phyloP scores from a whole-genome alignment of 768 basidiomycete species.

The Tricholoma saponaceum region DNA sequence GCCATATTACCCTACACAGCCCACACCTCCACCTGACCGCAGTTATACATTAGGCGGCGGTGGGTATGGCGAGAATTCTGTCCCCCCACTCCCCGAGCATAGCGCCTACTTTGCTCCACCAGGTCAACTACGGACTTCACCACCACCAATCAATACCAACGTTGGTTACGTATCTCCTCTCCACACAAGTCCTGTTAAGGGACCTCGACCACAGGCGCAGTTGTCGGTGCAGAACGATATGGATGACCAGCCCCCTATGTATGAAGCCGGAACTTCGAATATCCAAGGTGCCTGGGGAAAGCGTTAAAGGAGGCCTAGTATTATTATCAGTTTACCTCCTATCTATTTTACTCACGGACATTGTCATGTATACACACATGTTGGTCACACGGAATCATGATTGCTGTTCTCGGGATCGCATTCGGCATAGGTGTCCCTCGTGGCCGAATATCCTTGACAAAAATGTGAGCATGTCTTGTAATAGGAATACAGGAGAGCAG shows the following conservation, averaged over 20 bases:
- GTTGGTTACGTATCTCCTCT: conserved; percentile 16
- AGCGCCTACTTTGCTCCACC: conserved; percentile 20
- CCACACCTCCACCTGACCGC: conserved; percentile 34
- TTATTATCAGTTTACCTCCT: neutral
- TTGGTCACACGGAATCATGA: neutral
- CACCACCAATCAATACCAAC: conserved; percentile 37
- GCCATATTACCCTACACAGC: conserved; percentile 20
- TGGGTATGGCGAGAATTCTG: conserved; percentile 27
- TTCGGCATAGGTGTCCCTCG: no score
- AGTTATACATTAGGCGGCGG: conserved; percentile 55
- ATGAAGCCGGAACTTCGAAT: conserved; percentile 51
- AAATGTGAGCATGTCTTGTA: no score
- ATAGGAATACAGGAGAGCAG: neutral
- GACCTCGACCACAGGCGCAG: conserved; percentile 35
- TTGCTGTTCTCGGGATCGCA: neutral
- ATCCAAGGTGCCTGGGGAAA: conserved; percentile 53
- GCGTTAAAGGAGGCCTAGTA: conserved; percentile 18
- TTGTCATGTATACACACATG: neutral
- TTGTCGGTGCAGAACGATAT: conserved; percentile 24
- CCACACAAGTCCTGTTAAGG: conserved; percentile 37
- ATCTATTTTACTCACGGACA: neutral
- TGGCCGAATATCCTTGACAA: no score
- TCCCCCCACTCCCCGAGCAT: conserved; percentile 31
- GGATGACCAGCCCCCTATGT: conserved; percentile 61
- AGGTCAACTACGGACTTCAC: conserved; percentile 20